phyloP scores from a whole-genome alignment of 768 basidiomycete species.

The Scleroderma bovista region DNA sequence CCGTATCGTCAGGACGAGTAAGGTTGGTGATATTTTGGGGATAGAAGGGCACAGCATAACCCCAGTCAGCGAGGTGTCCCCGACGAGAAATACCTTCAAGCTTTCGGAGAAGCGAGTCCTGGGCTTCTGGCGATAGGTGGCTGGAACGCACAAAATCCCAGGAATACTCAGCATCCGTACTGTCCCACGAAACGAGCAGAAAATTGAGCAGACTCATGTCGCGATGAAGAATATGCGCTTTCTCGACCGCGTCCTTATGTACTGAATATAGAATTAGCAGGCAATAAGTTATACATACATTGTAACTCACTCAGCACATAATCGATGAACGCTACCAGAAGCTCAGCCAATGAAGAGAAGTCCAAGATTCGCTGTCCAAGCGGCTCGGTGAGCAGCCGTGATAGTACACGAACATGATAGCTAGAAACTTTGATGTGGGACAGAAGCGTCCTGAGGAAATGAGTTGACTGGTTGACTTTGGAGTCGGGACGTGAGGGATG shows the following conservation, averaged over 20 bases:
- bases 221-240: not conserved
- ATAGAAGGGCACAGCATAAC: not conserved
- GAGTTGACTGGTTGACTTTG: not conserved
- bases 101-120: not conserved
- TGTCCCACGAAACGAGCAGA: not conserved
- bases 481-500: slow-evolving; percentile 1
- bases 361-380: not conserved
- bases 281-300: not conserved
- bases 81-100: not conserved
- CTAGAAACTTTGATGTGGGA: not conserved
- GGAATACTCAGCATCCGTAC: not conserved
- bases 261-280: not conserved
- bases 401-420: not conserved
- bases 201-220: slow-evolving; percentile 8
- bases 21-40: no score
- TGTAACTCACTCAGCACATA: not conserved
- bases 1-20: no score
- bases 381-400: not conserved
- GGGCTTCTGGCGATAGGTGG: not conserved
- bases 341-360: not conserved
- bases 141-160: no score
- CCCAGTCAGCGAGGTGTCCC: slow-evolving; percentile 4
- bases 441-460: not conserved
- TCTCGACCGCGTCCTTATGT: not conserved
- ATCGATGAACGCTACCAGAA: slow-evolving; percentile 4